phyloP scores from a whole-genome alignment of 2,329 filamentous ascomycete genomes.

The Epichloe sylvatica region DNA sequence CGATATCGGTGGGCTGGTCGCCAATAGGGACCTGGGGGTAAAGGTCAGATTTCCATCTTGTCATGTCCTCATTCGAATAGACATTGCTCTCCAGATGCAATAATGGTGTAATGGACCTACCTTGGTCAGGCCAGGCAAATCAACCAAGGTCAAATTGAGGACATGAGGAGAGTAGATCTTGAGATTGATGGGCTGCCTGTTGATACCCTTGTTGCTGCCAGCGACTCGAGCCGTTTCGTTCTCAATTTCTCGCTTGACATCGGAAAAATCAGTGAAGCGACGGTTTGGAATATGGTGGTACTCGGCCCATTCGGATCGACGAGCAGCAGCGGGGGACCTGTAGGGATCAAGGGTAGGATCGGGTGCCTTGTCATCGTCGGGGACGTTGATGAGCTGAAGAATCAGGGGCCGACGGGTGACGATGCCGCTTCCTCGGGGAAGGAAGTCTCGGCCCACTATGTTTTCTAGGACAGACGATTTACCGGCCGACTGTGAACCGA shows the following conservation, averaged over 20 bases:
- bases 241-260: constrained; percentile 94
- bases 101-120: constrained; percentile 27
- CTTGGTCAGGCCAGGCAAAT: constrained; percentile 92
- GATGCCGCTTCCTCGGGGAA: constrained; percentile 91
- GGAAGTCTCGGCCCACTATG: constrained; percentile 93
- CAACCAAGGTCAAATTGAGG: constrained; percentile 87
- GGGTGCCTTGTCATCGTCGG: constrained; percentile 54
- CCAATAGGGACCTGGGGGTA: constrained; percentile 69
- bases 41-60: not conserved
- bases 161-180: constrained; percentile 98
- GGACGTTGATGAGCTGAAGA: constrained; percentile 94
- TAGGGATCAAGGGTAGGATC: constrained; percentile 58
- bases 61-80: not conserved
- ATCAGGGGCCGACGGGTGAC: constrained; percentile 90
- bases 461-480: constrained; percentile 99
- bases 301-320: constrained; percentile 70
- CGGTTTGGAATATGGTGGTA: constrained; percentile 90
- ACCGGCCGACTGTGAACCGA: constrained; percentile 94
- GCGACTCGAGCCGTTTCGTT: constrained; percentile 85
- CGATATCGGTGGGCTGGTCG: constrained; percentile 92
- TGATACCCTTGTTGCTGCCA: constrained; percentile 96
- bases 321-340: constrained; percentile 57
- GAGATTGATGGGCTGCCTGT: constrained; percentile 90
- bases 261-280: constrained; percentile 78
- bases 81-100: constrained; percentile 7